Base-by-base conservation (phyloP, 495 filamentous ascomycete genomes). In the Talaromyces adpressus region DNA sequence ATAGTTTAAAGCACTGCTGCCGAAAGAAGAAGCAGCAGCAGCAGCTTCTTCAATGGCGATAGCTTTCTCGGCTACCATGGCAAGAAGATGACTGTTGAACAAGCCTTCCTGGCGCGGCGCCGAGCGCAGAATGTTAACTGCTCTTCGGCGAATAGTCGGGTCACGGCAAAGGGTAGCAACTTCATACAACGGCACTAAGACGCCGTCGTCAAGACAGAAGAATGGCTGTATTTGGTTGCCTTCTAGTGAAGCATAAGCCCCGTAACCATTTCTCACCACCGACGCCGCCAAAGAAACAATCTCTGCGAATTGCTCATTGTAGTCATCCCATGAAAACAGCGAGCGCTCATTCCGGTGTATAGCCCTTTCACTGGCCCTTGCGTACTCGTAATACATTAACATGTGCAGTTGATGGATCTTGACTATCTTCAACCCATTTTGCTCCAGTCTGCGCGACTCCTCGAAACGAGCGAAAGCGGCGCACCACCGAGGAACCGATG, bases 141-240 rank as follows among this genome's bases (percentile, higher is more conserved):
- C 86, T 61, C 81, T 76, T 3, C 81, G 73, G 14, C 86, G 75
- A 53, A 84, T 78, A 0, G 68, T 47, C 1, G 81, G 75, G 62
- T 88, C 80, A 14, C 85, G 81, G 67, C 85, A 89, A 62, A 81
- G 81, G 8, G 80, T 83, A 6, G 82, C 85, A 12, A 82, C 80
- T 14, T 84, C 72, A 63, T 81, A 89, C 3, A 87, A 73, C 1
- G 82, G 77, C 16, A 73, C 74, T 6, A 87, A 79, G 34, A 87
- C 81, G 23, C 80, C 81, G 23, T 84, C 64, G 52, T 72, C 66
- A 6, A 72, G 66, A 1, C 66, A 67, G 30, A 72, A 71, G 3
- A 32, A 53, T 4, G 68, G 66, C 36, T 51, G 64, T 7, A 60
- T 23, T 59, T 14, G 36, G 0, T 41, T 16, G 36, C 0, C 36